A percentile compares a stretch with the other conserved stretches of the same genome.
Conservation (phyloP, 1,284 basidiomycete species). For the Ustilago crameri region DNA sequence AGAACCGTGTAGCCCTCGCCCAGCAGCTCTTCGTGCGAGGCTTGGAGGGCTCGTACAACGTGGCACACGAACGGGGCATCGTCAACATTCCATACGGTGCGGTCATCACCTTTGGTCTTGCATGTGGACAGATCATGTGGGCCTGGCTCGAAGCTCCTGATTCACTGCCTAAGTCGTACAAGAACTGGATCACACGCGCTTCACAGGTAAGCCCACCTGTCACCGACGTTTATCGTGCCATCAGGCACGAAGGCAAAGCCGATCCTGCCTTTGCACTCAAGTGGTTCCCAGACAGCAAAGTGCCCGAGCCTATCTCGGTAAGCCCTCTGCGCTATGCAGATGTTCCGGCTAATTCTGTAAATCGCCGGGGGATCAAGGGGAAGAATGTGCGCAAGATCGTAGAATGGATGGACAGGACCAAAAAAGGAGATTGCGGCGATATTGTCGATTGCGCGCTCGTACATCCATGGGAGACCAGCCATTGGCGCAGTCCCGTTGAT, state of each 20-base stretch:
- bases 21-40: constrained; percentile 90
- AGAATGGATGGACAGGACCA: constrained; percentile 53
- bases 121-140: constrained; percentile 84
- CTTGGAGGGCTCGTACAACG: constrained; percentile 84
- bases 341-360: constrained; percentile 47
- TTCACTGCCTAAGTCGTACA: constrained; percentile 55
- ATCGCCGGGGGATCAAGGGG: constrained; percentile 58
- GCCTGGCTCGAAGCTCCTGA: constrained; percentile 75
- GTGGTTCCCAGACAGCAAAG: constrained; percentile 56
- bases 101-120: constrained; percentile 82
- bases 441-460: constrained; percentile 70
- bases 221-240: constrained; percentile 30
- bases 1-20: constrained; percentile 78
- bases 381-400: constrained; percentile 54
- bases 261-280: constrained; percentile 36
- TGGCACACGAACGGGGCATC: constrained; percentile 74
- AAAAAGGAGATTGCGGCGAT: constrained; percentile 36
- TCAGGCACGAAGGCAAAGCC: constrained; percentile 20
- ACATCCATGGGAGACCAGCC: constrained; percentile 83
- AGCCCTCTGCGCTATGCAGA: constrained; percentile 53
- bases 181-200: constrained; percentile 64
- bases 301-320: constrained; percentile 57
- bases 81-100: constrained; percentile 83
- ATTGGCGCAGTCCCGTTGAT: constrained; percentile 76
- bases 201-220: constrained; percentile 50